phyloP scores from a whole-genome alignment of 768 basidiomycete genomes.

The Hydnomerulius pinastri region DNA sequence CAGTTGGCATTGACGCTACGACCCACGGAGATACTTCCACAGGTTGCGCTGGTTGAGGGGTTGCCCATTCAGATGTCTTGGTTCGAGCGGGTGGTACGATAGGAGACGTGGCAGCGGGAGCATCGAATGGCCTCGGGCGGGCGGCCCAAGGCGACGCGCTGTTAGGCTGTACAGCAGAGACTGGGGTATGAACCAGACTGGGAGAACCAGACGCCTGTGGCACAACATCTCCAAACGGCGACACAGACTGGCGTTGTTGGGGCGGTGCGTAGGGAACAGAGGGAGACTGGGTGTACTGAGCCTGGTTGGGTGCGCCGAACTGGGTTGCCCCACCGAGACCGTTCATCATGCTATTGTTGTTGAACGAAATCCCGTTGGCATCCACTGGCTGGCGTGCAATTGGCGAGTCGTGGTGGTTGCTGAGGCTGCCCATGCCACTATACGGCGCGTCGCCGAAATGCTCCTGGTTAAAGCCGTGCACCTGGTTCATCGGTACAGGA shows the following conservation, averaged over 20 bases:
- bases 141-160: slow-evolving; percentile 25
- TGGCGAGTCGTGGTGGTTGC: slow-evolving; percentile 23
- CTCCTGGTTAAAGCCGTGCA: slow-evolving; percentile 29
- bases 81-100: slow-evolving; percentile 21
- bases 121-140: slow-evolving; percentile 19
- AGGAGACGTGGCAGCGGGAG: slow-evolving; percentile 20
- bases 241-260: slow-evolving; percentile 21
- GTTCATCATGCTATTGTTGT: slow-evolving; percentile 13
- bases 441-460: slow-evolving; percentile 26
- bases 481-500: slow-evolving; percentile 19
- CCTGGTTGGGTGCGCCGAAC: slow-evolving; percentile 13
- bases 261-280: slow-evolving; percentile 16
- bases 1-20: slow-evolving; percentile 45
- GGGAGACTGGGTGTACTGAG: slow-evolving; percentile 23
- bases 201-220: slow-evolving; percentile 19
- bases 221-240: slow-evolving; percentile 25
- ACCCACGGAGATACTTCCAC: slow-evolving; percentile 59
- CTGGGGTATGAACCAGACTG: slow-evolving; percentile 19
- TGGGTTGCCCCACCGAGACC: slow-evolving; percentile 20
- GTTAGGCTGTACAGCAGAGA: slow-evolving; percentile 24
- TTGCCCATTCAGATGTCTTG: slow-evolving; percentile 40
- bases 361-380: slow-evolving; percentile 25
- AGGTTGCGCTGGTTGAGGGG: slow-evolving; percentile 21
- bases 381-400: slow-evolving; percentile 24
- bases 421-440: slow-evolving; percentile 21